Conservation (phyloP, 2,329 filamentous ascomycete species). For the Tetracladium maxilliforme region DNA sequence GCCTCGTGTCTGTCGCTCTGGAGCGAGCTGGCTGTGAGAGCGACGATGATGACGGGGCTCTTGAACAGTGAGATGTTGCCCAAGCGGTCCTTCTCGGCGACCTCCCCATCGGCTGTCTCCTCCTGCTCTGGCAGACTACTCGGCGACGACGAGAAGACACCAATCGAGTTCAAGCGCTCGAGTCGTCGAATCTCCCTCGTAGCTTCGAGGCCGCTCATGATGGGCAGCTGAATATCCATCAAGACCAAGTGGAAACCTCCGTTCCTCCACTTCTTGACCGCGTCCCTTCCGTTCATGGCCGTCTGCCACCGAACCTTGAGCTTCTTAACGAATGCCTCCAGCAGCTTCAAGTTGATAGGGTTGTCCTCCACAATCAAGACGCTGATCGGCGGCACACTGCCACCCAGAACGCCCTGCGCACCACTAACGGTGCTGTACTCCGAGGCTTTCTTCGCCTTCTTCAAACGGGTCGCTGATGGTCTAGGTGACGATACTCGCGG, state of each 20-base stretch:
- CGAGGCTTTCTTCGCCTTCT: slow-evolving; percentile 34
- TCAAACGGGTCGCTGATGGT: slow-evolving; percentile 13
- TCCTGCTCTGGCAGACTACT: slow-evolving; percentile 32
- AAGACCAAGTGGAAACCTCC: slow-evolving; percentile 92
- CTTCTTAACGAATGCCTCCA: slow-evolving; percentile 91
- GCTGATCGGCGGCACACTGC: slow-evolving; percentile 85
- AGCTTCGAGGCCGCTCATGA: slow-evolving; percentile 91
- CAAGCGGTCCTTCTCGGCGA: slow-evolving; percentile 53
- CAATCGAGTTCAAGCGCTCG: slow-evolving; percentile 82
- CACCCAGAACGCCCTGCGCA: slow-evolving; percentile 52
- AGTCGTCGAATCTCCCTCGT: slow-evolving; percentile 87
- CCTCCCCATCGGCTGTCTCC: slow-evolving; percentile 21
- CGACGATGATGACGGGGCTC: slow-evolving; percentile 94
- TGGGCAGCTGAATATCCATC: slow-evolving; percentile 96
- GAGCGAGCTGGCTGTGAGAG: slow-evolving; percentile 82
- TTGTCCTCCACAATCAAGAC: slow-evolving; percentile 98
- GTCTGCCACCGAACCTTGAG: slow-evolving; percentile 94
- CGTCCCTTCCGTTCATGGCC: slow-evolving; percentile 90
- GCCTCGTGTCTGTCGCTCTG: slow-evolving; percentile 94
- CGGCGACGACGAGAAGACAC: slow-evolving; percentile 65
- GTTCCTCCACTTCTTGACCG: slow-evolving; percentile 80
- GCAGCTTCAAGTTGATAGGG: slow-evolving; percentile 85
- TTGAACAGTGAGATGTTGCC: slow-evolving; percentile 66
- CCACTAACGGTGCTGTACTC: slow-evolving; percentile 30
- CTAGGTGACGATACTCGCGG: slow-evolving; percentile 32